These are phyloP conservation scores for Jamesozyma jinghongensis DNA, from an alignment of 805 yeast species.

Conservation along the genomic window DNA sequence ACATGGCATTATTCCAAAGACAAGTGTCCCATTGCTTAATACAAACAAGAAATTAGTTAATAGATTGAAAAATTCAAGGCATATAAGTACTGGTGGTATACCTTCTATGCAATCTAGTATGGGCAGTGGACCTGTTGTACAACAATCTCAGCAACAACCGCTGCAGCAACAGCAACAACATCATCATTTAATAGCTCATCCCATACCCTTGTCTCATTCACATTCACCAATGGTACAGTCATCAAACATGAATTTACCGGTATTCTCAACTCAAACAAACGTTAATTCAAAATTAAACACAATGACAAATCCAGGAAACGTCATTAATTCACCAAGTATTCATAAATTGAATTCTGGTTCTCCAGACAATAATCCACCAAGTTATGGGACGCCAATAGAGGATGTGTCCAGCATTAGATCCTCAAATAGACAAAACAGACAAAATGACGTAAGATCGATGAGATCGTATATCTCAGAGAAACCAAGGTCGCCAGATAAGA, in stretches of 20 bases:
- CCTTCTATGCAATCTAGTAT: slow-evolving; percentile 10
- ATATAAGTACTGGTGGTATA: slow-evolving; percentile 27
- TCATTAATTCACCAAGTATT: background rate
- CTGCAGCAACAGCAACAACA: slow-evolving; percentile 2
- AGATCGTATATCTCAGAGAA: slow-evolving; percentile 18
- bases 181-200: background rate
- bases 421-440: slow-evolving; percentile 4
- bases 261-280: background rate
- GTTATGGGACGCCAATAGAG: slow-evolving; percentile 5
- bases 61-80: slow-evolving; percentile 26
- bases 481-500: slow-evolving; percentile 22
- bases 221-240: background rate
- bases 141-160: background rate
- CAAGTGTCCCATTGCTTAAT: slow-evolving; percentile 29
- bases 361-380: slow-evolving; percentile 2
- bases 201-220: too few relatives aligned
- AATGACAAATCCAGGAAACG: slow-evolving; percentile 9
- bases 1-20: slow-evolving; percentile 25
- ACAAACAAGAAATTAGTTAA: slow-evolving; percentile 18
- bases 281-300: slow-evolving; percentile 6
- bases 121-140: too few relatives aligned
- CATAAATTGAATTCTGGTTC: background rate
- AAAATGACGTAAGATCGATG: slow-evolving; percentile 18
- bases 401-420: slow-evolving; percentile 17
- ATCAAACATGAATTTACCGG: background rate